These are phyloP conservation scores for Penicillium decumbens DNA, from an alignment of 2,329 filamentous ascomycete genomes.

Conservation along the genomic window DNA sequence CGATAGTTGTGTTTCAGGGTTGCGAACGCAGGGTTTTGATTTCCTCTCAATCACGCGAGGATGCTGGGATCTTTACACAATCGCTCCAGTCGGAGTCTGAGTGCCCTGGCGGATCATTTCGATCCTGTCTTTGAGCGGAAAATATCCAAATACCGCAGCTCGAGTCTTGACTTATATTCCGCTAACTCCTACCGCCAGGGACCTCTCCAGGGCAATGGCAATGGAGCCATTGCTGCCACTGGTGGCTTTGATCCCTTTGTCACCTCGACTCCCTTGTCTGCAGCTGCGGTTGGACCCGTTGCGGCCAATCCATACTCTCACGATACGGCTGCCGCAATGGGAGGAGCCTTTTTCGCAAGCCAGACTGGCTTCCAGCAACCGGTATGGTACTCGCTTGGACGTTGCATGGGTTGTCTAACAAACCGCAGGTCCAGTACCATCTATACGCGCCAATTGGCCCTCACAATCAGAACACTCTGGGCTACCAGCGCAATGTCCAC, in stretches of 20 bases:
- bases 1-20: not conserved
- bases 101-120: conserved; percentile 24
- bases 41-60: not conserved
- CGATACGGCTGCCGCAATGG: conserved; percentile 55
- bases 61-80: conserved; percentile 8
- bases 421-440: conserved; percentile 71
- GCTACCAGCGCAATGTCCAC: conserved; percentile 80
- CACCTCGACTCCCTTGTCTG: conserved; percentile 51
- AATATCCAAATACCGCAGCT: conserved; percentile 7
- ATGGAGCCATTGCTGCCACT: conserved; percentile 48
- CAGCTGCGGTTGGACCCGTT: conserved; percentile 44
- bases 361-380: conserved; percentile 60
- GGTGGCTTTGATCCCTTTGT: conserved; percentile 61
- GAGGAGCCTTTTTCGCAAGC: conserved; percentile 62
- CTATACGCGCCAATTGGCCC: conserved; percentile 83
- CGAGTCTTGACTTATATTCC: conserved; percentile 7
- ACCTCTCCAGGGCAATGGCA: conserved; percentile 46
- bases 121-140: conserved; percentile 8
- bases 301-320: conserved; percentile 74
- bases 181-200: conserved; percentile 27
- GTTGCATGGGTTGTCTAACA: conserved; percentile 3
- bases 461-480: conserved; percentile 72
- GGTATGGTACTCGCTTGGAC: conserved; percentile 38
- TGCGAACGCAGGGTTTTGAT: not conserved
- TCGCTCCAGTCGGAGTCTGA: conserved; percentile 17